A percentile compares a stretch with the other conserved stretches of the same genome.
phyloP scores from a whole-genome alignment of 495 filamentous ascomycete species.

The Chaetomidium leptoderma region DNA sequence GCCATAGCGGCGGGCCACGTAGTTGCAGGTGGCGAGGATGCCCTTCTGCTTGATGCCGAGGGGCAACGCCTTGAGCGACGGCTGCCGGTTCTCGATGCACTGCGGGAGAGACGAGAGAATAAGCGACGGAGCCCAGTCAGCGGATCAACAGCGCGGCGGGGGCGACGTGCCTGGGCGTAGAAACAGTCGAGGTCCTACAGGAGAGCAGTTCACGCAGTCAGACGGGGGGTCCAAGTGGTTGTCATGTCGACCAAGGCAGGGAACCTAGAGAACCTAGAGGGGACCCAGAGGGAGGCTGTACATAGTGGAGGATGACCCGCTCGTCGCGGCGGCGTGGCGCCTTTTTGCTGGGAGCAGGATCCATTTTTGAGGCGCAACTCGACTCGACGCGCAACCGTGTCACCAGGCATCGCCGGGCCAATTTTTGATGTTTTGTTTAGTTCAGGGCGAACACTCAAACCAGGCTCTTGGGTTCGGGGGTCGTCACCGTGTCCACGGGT shows the following conservation, averaged over 20 bases:
- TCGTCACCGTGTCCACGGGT: background rate
- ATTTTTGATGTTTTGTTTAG: conserved; percentile 18
- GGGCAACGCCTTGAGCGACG: conserved; percentile 64
- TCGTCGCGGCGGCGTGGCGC: conserved; percentile 53
- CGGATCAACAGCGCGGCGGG: background rate
- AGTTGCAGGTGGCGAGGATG: conserved; percentile 93
- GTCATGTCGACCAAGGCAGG: background rate
- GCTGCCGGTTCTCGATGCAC: conserved; percentile 70
- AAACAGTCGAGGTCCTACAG: conserved; percentile 85
- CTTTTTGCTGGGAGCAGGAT: conserved; percentile 25
- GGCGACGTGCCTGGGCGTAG: conserved; percentile 68
- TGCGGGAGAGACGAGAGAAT: conserved; percentile 7
- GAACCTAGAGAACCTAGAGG: background rate
- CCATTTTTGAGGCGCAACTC: background rate
- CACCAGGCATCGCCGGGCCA: conserved; percentile 9
- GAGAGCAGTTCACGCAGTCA: conserved; percentile 2
- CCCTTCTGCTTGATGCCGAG: conserved; percentile 68
- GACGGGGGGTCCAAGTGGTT: conserved; percentile 4
- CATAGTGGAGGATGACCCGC: conserved; percentile 78
- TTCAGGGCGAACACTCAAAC: no score
- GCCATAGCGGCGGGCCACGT: conserved; percentile 72
- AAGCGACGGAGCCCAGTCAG: background rate
- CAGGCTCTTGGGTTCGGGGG: background rate
- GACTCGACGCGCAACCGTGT: background rate
- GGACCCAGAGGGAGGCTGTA: conserved; percentile 47